phyloP scores from a whole-genome alignment of 1,284 basidiomycete genomes.

The Spongispora temasekensis region DNA sequence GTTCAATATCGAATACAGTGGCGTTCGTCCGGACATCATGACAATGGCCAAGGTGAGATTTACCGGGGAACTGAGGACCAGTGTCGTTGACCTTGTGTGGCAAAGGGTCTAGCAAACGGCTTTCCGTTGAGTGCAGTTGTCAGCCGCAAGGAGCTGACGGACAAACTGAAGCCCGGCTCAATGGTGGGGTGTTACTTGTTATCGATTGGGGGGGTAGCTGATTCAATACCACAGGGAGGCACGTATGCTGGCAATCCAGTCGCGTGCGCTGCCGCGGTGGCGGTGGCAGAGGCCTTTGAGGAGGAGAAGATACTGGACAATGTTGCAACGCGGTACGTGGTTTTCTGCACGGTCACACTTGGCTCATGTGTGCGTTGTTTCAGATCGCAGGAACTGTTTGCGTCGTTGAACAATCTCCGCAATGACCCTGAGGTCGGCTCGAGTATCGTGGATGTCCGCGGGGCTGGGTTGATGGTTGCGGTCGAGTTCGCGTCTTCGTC shows the following conservation, averaged over 20 bases:
- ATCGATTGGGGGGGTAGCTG: background rate
- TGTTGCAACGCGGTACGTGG: slow-evolving; percentile 63
- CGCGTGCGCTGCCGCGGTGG: slow-evolving; percentile 84
- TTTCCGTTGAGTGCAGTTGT: slow-evolving; percentile 92
- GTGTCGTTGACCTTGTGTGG: slow-evolving; percentile 4
- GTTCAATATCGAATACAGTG: slow-evolving; percentile 80
- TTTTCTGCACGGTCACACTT: background rate
- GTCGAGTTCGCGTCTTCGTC: slow-evolving; percentile 75
- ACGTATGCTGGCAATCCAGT: slow-evolving; percentile 92
- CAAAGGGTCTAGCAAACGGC: slow-evolving; percentile 85
- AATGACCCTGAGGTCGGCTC: slow-evolving; percentile 51
- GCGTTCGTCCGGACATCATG: slow-evolving; percentile 86
- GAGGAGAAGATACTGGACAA: slow-evolving; percentile 82
- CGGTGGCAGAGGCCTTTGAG: slow-evolving; percentile 75
- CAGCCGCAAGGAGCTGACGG: slow-evolving; percentile 81
- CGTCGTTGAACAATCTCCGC: slow-evolving; percentile 56
- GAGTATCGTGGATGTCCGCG: slow-evolving; percentile 76
- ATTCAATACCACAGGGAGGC: slow-evolving; percentile 58
- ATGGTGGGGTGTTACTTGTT: slow-evolving; percentile 56
- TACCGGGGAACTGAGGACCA: background rate
- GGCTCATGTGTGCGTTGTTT: slow-evolving; percentile 4
- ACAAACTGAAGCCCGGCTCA: slow-evolving; percentile 76
- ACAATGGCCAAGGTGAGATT: slow-evolving; percentile 77
- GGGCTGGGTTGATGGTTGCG: slow-evolving; percentile 78
- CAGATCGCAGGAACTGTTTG: slow-evolving; percentile 76